Percentiles rank a stretch among this genome's conserved stretches.
These are phyloP conservation scores for Mycosarcoma mackinlayi DNA, from an alignment of 1,284 basidiomycete genomes.

Conservation along the genomic window DNA sequence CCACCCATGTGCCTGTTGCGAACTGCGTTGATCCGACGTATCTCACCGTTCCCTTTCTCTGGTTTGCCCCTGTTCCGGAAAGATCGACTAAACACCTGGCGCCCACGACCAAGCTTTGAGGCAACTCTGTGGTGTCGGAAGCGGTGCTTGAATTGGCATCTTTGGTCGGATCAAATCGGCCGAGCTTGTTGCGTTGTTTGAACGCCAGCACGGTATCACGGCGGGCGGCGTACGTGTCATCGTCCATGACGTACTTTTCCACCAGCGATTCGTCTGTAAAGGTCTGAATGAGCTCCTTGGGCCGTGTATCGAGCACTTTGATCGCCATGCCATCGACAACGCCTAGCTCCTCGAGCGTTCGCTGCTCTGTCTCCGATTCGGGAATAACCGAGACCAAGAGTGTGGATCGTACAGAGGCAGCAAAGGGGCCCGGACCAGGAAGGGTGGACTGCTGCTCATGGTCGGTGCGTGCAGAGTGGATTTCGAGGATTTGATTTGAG, in stretches of 20 bases:
- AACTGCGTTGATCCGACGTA: slow-evolving; percentile 87
- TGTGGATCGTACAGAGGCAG: slow-evolving; percentile 69
- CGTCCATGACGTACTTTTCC: slow-evolving; percentile 89
- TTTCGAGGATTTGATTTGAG: slow-evolving; percentile 62
- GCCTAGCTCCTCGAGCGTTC: slow-evolving; percentile 79
- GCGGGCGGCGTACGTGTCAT: slow-evolving; percentile 80
- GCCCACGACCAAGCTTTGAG: slow-evolving; percentile 73
- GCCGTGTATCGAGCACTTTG: slow-evolving; percentile 73
- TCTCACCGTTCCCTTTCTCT: slow-evolving; percentile 83
- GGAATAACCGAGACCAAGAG: slow-evolving; percentile 71
- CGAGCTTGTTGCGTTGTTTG: slow-evolving; percentile 88
- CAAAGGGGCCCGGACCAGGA: slow-evolving; percentile 20
- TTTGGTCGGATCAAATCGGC: slow-evolving; percentile 77
- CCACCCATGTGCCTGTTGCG: slow-evolving; percentile 80
- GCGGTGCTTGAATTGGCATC: slow-evolving; percentile 61
- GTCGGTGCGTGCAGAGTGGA: slow-evolving; percentile 72
- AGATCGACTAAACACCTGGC: slow-evolving; percentile 86
- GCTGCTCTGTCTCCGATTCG: slow-evolving; percentile 75
- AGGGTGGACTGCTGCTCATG: slow-evolving; percentile 47
- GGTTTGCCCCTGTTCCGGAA: slow-evolving; percentile 54
- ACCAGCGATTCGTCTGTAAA: slow-evolving; percentile 85
- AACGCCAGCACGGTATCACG: slow-evolving; percentile 86
- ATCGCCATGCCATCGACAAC: slow-evolving; percentile 78
- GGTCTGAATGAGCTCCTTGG: slow-evolving; percentile 77
- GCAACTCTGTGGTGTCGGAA: slow-evolving; percentile 17